Evolutionary conservation across 1,284 basidiomycete species (phyloP).

Genomic region (Stygiomarasmius scandens): DNA sequence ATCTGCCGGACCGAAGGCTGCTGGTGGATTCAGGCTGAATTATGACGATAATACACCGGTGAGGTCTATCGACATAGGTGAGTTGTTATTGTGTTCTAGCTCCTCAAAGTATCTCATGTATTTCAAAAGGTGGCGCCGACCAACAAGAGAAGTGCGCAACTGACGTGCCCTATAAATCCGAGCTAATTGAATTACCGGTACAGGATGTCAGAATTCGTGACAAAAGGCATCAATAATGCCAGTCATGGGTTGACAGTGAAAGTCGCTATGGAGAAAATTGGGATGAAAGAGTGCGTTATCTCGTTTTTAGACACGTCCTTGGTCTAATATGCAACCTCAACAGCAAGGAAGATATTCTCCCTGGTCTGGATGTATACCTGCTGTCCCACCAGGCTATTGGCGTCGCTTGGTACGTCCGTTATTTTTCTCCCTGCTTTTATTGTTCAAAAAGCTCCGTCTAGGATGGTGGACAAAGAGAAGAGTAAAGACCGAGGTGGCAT

Average conservation of each 20-base stretch:
- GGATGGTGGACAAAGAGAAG: constrained; percentile 65
- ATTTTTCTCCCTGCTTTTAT: constrained; percentile 17
- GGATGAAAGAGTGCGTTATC: constrained; percentile 45
- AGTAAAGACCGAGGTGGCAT: constrained; percentile 66
- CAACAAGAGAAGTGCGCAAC: constrained; percentile 41
- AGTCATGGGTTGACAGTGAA: constrained; percentile 53
- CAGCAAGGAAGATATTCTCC: constrained; percentile 55
- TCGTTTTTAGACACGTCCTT: not conserved
- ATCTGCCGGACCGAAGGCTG: not conserved
- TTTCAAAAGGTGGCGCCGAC: constrained; percentile 38
- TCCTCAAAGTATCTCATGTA: not conserved
- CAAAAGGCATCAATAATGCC: constrained; percentile 55
- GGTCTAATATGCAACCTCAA: constrained; percentile 4
- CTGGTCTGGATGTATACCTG: constrained; percentile 66
- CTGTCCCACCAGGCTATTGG: constrained; percentile 75
- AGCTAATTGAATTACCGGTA: not conserved
- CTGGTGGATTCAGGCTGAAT: constrained; percentile 41
- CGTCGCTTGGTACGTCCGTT: constrained; percentile 57
- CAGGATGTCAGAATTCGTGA: constrained; percentile 64
- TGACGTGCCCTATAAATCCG: too few relatives aligned
- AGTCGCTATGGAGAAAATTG: constrained; percentile 52
- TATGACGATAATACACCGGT: constrained; percentile 49
- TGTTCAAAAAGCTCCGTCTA: constrained; percentile 30
- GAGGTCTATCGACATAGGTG: constrained; percentile 44
- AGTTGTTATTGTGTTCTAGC: not conserved